Evolutionary conservation across 352 stramenopile genomes (phyloP).

Genomic region (Phytophthora constricta): DNA sequence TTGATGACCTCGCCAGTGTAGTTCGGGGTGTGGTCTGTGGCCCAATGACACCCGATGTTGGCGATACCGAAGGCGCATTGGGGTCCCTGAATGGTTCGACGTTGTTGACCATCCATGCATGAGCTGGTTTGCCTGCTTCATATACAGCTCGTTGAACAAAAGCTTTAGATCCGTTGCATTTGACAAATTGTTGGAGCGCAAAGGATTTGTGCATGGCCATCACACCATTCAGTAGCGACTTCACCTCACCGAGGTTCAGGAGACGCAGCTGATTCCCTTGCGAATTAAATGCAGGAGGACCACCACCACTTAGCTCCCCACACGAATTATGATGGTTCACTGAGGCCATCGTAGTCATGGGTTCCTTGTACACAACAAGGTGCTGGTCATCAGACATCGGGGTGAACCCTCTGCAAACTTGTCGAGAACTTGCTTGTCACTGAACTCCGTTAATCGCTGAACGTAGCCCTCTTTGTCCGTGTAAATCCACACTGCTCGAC

Average conservation of each 20-base stretch:
- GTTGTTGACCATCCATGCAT: constrained; percentile 88
- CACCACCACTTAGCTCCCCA: constrained; percentile 1
- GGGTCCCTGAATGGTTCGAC: constrained; percentile 52
- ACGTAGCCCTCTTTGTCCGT: constrained; percentile 74
- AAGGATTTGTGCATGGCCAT: constrained; percentile 69
- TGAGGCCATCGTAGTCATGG: constrained; percentile 37
- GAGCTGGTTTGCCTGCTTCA: constrained; percentile 60
- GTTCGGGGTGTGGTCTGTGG: constrained; percentile 20
- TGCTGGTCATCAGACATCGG: constrained; percentile 43
- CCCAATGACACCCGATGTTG: constrained; percentile 10
- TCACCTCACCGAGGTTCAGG: constrained; percentile 70
- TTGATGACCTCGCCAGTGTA: constrained; percentile 13
- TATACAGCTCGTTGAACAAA: constrained; percentile 77
- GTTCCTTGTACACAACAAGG: constrained; percentile 79
- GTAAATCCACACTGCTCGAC: constrained; percentile 75
- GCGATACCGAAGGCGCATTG: constrained; percentile 5
- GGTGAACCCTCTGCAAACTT: constrained; percentile 48
- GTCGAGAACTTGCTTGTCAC: constrained; percentile 78
- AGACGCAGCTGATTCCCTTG: constrained; percentile 73
- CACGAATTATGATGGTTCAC: background rate
- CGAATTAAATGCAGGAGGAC: constrained; percentile 34
- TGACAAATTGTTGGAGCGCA: constrained; percentile 74
- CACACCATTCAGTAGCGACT: constrained; percentile 70
- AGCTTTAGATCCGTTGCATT: constrained; percentile 74
- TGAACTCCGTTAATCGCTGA: constrained; percentile 67